Evolutionary conservation across 2,329 filamentous ascomycete species (phyloP), one percentile per base, ranked within the genome.

Genomic region (Ophiostoma quercus): DNA sequence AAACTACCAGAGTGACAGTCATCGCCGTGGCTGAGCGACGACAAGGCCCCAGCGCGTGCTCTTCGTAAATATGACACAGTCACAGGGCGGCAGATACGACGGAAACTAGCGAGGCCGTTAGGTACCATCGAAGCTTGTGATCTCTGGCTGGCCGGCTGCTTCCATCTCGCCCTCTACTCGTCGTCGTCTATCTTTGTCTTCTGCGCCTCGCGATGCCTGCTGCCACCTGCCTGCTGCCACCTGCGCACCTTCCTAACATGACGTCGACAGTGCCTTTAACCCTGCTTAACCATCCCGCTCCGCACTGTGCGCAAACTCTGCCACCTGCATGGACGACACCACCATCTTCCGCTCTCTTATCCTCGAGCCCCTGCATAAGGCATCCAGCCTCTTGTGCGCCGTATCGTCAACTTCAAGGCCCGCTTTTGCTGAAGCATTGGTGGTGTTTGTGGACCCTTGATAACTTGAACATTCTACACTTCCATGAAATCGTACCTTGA

Each of bases 371-470:
- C 54, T 60, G 54, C 54, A 60, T 60, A 60, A 32, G 54, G 22
- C 54, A 57, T 60, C 54, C 54, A 60, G 16, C 54, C 51, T 51
- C 47, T 51, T 51, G 47, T 22, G 34, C 19, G n/a, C 51, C n/a
- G 11, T 25, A 29, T 62, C 25, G 22, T 16, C 25, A 62, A 62
- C 11, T 8, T 9, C 57, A 29, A 19, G 57, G 57, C 25, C 57
- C 57, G 57, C 57, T 62, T 62, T 62, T 62, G 57, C 14, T 62
- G 57, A 62, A 32, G 57, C 57, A 62, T 32, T 32, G 57, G 57
- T 62, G 8, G 39, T 41, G 39, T 41, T 14, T 41, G 39, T 41
- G 51, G 51, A 57, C 51, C 51, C 51, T 57, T 25, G 16, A 12
- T 12, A 22, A 25, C 54, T 32, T 14, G 9, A 14, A 41, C 39